A percentile compares a stretch with the other conserved stretches of the same genome.
Conservation (phyloP, 768 basidiomycete genomes). For the Filobasidium wieringae region DNA sequence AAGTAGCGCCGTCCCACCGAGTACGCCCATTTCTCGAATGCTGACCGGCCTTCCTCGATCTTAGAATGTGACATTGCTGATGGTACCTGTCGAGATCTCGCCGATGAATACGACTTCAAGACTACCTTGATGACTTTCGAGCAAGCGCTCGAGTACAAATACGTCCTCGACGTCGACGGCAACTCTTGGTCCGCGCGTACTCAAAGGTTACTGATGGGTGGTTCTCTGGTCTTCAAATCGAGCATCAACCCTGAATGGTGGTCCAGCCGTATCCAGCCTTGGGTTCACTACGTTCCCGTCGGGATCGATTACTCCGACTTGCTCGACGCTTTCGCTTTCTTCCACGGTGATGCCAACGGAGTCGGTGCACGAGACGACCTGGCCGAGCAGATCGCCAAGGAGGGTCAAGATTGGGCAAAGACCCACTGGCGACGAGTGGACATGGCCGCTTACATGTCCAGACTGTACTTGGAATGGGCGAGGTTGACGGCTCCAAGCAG, state of each 20-base stretch:
- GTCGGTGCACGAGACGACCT: slow-evolving; percentile 17
- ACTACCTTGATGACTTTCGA: slow-evolving; percentile 18
- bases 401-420: slow-evolving; percentile 24
- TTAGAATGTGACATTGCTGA: slow-evolving; percentile 29
- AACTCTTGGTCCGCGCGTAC: slow-evolving; percentile 38
- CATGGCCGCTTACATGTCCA: slow-evolving; percentile 34
- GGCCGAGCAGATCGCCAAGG: slow-evolving; percentile 25
- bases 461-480: slow-evolving; percentile 37
- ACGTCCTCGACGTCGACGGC: slow-evolving; percentile 35
- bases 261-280: slow-evolving; percentile 34
- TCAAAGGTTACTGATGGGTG: slow-evolving; percentile 28
- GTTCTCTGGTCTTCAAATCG: slow-evolving; percentile 31
- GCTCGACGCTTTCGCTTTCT: slow-evolving; percentile 29
- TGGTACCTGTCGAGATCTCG: slow-evolving; percentile 30
- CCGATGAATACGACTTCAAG: slow-evolving; percentile 20
- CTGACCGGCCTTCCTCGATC: too few species aligned
- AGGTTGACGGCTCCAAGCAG: slow-evolving; percentile 23
- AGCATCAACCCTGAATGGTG: slow-evolving; percentile 35
- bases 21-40: too few species aligned
- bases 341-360: slow-evolving; percentile 19
- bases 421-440: slow-evolving; percentile 32
- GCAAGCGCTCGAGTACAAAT: slow-evolving; percentile 29
- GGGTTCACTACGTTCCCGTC: slow-evolving; percentile 28
- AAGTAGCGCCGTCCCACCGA: slow-evolving; percentile 8
- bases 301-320: slow-evolving; percentile 19